Base-by-base conservation (phyloP, 371 early-diverging fungal genomes). In the Actinomucor elegans region DNA sequence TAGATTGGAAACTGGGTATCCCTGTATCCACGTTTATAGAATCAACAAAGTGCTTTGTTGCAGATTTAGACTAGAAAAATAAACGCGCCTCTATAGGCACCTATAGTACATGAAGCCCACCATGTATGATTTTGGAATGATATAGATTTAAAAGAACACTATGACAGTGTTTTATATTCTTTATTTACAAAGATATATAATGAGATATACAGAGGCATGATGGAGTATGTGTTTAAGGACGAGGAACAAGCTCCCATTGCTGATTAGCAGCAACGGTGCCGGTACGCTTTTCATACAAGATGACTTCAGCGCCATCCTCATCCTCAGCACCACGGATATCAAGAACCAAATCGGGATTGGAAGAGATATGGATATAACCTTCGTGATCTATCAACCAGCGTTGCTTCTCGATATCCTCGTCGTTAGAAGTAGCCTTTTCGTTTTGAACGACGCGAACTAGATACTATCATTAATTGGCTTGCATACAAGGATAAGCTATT, bases 1-100 rank as follows among this genome's bases (percentile, higher is more conserved):
- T 87, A 7, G 94, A 95, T 60, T 94, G 89, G 89, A 95, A 95
- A 61, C 59, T 93, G 9, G 86, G 85, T 5, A 50, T 93, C 35
- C 88, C 92, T 15, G 75, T 90, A 2, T 57, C 75, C 3, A 67
- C 58, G 5, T 88, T 94, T 57, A 65, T 93, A 15, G 57, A 77
- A 5, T 71, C 69, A 4, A 81, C 87, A 0, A 35, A 61, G 4
- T 85, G 88, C 45, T 64, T 73, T 52, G 61, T 92, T 2, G 76
- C 78, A 7, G 87, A 91, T 60, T 51, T 87, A 36, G 81, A 82
- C 36, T 79, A 67, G 54, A 55, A 8, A 5, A 34, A 34, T 34
- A 34, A 34, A 14, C n/a, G n/a, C n/a, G n/a, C n/a, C n/a, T n/a
- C n/a, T n/a, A n/a, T n/a, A n/a, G n/a, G n/a, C n/a, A n/a, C n/a